A percentile compares a stretch with the other conserved stretches of the same genome.
Evolutionary conservation across 306 rosid genomes (phyloP).

Genomic region (Spatholobus suberectus): DNA sequence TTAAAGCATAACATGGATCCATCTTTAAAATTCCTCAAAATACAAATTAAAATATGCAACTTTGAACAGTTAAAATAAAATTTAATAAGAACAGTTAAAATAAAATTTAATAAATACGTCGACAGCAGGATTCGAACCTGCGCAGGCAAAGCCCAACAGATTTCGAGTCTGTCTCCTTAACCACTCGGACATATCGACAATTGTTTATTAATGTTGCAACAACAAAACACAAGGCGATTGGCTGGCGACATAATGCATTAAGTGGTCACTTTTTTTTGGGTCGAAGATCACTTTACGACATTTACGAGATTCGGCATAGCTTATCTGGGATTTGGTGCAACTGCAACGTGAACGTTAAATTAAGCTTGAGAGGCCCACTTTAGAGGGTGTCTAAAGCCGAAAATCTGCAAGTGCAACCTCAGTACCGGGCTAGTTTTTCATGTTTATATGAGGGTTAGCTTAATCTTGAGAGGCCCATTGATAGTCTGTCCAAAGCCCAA

Average conservation of each 20-base stretch:
- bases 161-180: slow-evolving; percentile 85
- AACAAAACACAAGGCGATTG: too few species aligned
- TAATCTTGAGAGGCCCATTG: neutral
- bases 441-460: too few species aligned
- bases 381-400: neutral
- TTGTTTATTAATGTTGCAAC: neutral
- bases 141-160: slow-evolving; percentile 84
- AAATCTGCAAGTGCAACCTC: neutral
- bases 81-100: too few species aligned
- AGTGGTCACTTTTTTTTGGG: too few species aligned
- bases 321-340: neutral
- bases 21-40: too few species aligned
- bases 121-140: slow-evolving; percentile 86
- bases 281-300: too few species aligned
- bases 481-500: neutral
- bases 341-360: neutral
- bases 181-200: slow-evolving; percentile 79
- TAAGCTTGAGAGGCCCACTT: neutral
- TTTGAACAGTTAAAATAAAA: too few species aligned
- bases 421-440: neutral
- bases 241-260: too few species aligned
- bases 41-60: too few species aligned
- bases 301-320: neutral
- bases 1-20: too few species aligned
- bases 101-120: slow-evolving; percentile 31